Conservation (phyloP, 129 eudicot species). For the Logfia minima region DNA sequence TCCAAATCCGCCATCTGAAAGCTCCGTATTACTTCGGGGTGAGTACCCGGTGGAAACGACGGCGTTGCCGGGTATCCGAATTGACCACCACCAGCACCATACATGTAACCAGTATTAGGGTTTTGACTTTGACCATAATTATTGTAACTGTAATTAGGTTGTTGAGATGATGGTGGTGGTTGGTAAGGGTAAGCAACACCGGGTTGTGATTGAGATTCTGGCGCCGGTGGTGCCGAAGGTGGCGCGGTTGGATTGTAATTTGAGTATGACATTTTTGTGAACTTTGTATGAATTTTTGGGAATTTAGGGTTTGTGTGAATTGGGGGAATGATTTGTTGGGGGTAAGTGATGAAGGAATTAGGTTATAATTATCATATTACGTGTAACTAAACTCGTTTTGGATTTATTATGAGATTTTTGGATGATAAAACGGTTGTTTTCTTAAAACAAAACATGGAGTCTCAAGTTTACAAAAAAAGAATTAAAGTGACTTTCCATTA, state of each 20-base stretch:
- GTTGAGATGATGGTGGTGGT: conserved; percentile 30
- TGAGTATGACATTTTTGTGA: conserved; percentile 28
- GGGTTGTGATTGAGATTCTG: conserved; percentile 38
- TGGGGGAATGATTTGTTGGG: conserved; percentile 4
- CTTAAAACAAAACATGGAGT: too few species aligned
- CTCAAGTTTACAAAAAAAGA: too few species aligned
- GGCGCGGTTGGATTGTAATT: conserved; percentile 29
- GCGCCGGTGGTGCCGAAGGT: conserved; percentile 65
- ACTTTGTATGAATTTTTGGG: neutral
- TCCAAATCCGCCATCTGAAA: conserved; percentile 85
- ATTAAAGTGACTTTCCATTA: too few species aligned
- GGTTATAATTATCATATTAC: neutral
- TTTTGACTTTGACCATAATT: conserved; percentile 22
- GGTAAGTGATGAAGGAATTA: conserved; percentile 10
- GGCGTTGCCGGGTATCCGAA: conserved; percentile 29
- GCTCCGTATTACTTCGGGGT: conserved; percentile 79
- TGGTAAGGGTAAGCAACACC: conserved; percentile 45
- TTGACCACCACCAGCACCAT: conserved; percentile 14
- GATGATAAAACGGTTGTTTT: neutral
- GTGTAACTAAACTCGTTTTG: conserved; percentile 3
- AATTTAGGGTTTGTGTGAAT: neutral
- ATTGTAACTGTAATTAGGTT: conserved; percentile 19
- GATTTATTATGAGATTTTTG: too few species aligned
- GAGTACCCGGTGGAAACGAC: conserved; percentile 71
- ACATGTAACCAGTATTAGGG: conserved; percentile 26